phyloP scores from a whole-genome alignment of 2,329 filamentous ascomycete species.

The Capronia americana region DNA sequence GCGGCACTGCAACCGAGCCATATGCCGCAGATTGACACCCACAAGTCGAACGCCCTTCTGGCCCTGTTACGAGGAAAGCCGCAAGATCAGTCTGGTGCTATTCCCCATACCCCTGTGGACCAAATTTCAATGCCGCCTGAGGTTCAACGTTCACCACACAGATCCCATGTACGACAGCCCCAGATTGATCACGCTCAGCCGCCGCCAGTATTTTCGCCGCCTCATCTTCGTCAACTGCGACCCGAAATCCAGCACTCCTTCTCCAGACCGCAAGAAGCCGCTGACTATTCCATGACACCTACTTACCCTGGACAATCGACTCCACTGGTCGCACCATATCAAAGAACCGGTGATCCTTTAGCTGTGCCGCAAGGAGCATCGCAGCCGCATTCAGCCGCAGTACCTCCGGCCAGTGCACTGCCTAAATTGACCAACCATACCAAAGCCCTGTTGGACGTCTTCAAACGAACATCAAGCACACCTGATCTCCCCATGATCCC shows the following conservation, averaged over 20 bases:
- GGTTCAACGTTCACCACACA: conserved; percentile 60
- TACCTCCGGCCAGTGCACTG: conserved; percentile 63
- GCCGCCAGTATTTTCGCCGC: conserved; percentile 28
- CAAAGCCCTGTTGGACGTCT: conserved; percentile 63
- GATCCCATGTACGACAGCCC: conserved; percentile 38
- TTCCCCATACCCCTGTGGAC: conserved; percentile 62
- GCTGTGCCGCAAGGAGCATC: conserved; percentile 49
- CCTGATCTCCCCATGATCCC: conserved; percentile 26
- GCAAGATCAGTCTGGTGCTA: conserved; percentile 41
- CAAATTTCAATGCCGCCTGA: conserved; percentile 58
- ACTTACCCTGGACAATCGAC: conserved; percentile 35
- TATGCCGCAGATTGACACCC: conserved; percentile 44
- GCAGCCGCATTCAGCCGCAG: conserved; percentile 50
- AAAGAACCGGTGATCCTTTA: conserved; percentile 54
- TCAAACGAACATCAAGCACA: conserved; percentile 50
- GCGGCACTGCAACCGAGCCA: conserved; percentile 33
- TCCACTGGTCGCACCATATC: conserved; percentile 52
- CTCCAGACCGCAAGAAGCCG: conserved; percentile 38
- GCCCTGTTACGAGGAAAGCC: conserved; percentile 59
- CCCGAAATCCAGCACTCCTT: conserved; percentile 39
- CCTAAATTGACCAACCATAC: conserved; percentile 65
- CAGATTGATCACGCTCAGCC: conserved; percentile 26
- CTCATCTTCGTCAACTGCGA: conserved; percentile 24
- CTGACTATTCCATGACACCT: conserved; percentile 37
- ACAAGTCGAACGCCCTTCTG: conserved; percentile 61